Evolutionary conservation across 1,139 yeast genomes (phyloP), one percentile per base, ranked within the genome.

Genomic region (Yamadazyma spencermartinsiae): DNA sequence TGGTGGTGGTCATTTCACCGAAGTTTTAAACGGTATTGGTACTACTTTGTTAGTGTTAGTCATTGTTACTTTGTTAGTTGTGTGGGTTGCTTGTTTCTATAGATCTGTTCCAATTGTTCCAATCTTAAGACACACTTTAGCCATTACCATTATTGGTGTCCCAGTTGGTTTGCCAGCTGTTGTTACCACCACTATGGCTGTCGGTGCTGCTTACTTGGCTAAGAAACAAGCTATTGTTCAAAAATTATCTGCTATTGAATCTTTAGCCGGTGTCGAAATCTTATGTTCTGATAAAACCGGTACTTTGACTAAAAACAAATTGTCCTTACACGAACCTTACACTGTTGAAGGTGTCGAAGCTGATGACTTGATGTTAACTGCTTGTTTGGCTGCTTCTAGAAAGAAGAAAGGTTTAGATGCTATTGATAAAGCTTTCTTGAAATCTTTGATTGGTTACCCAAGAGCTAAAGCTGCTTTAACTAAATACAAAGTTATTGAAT

Each of bases 151-250:
- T 74, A 86, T 92, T 62, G 98, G 98, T 86, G 98, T 92, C 57
- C 98, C 98, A 72, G 98, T 90, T 61, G 98, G 98, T 86, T 82
- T 90, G 67, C 98, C 98, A 71, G 98, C 96, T 69, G 98, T 90
- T 65, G 96, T 90, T 59, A 90, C 98, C 78, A 90, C 97, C 61
- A 90, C 98, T 69, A 88, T 90, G 95, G 98, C 98, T 72, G 98
- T 90, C 71, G 97, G 97, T 82, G 98, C 98, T 68, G 97, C 97
- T 65, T 89, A 89, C 87, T 80, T 90, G 65, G 98, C 98, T 62
- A 89, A 89, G 82, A 89, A 89, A 75, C 89, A 89, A 77, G 98
- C 97, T 59, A 90, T 90, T 79, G 98, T 90, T 58, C 97, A 90
- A 77, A 90, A 90, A 73, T 81, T 90, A 64, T 87, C 96, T 70